These are phyloP conservation scores for Bullera alba DNA, from an alignment of 768 basidiomycete species.

Conservation along the genomic window DNA sequence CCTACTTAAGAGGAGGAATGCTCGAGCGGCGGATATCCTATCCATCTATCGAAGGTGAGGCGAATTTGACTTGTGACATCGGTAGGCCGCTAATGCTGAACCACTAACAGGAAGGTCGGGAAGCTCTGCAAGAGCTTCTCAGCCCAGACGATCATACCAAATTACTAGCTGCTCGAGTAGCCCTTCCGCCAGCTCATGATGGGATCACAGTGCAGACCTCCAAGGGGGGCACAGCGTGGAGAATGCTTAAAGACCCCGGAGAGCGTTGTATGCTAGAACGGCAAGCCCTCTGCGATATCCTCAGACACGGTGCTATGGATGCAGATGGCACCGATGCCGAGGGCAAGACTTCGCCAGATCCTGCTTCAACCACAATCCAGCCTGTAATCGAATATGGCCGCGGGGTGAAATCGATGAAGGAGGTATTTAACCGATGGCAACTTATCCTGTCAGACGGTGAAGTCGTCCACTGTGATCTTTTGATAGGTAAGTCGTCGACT, in stretches of 20 bases:
- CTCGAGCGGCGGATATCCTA: slow-evolving; percentile 7
- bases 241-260: slow-evolving; percentile 1
- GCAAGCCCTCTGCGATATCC: slow-evolving; percentile 6
- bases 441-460: slow-evolving; percentile 3
- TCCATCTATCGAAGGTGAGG: slow-evolving; percentile 8
- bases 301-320: not conserved
- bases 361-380: not conserved
- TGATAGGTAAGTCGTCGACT: slow-evolving; percentile 17
- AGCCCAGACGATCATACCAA: not conserved
- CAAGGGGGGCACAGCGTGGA: not conserved
- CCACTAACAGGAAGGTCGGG: not conserved
- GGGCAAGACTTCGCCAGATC: not conserved
- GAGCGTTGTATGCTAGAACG: slow-evolving; percentile 15
- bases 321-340: not conserved
- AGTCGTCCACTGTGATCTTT: slow-evolving; percentile 3
- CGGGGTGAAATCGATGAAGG: slow-evolving; percentile 1
- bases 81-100: not conserved
- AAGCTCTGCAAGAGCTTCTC: slow-evolving; percentile 4
- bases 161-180: not conserved
- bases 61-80: not conserved
- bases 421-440: not conserved
- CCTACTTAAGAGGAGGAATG: not conserved
- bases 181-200: slow-evolving; percentile 9
- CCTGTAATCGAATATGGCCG: slow-evolving; percentile 13
- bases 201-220: slow-evolving; percentile 8